Conservation (phyloP, 2,329 filamentous ascomycete species). For the Cytospora leucostoma region DNA sequence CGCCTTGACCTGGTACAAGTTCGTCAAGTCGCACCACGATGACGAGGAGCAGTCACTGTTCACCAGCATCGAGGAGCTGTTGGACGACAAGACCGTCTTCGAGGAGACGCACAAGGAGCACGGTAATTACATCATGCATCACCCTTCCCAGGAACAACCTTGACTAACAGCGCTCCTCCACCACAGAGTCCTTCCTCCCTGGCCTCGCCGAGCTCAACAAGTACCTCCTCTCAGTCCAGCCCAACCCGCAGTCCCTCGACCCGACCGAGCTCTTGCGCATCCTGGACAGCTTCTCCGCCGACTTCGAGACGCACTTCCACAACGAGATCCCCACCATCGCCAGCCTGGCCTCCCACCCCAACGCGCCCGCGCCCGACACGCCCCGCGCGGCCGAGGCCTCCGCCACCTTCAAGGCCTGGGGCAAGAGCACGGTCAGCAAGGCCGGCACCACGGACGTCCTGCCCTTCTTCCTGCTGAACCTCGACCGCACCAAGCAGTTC, state of each 20-base stretch:
- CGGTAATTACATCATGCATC: conserved; percentile 39
- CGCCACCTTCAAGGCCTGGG: conserved; percentile 60
- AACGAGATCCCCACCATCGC: conserved; percentile 56
- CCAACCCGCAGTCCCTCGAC: conserved; percentile 46
- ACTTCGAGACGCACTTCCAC: conserved; percentile 58
- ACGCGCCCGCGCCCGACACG: conserved; percentile 50
- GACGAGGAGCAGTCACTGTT: conserved; percentile 61
- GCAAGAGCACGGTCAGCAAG: conserved; percentile 64
- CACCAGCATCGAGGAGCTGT: conserved; percentile 53
- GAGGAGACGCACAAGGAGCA: conserved; percentile 57
- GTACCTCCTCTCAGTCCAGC: conserved; percentile 48
- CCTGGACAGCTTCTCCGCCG: conserved; percentile 51
- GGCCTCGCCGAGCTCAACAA: conserved; percentile 54
- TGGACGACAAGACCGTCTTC: conserved; percentile 53
- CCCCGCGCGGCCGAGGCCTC: conserved; percentile 48
- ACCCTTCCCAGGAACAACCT: background rate
- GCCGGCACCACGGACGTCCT: conserved; percentile 61
- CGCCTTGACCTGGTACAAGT: conserved; percentile 58
- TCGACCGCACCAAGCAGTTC: conserved; percentile 52
- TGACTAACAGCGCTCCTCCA: conserved; percentile 8
- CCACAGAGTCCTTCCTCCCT: conserved; percentile 49
- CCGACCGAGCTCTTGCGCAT: conserved; percentile 48
- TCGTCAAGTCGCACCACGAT: conserved; percentile 61
- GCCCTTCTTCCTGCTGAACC: conserved; percentile 65
- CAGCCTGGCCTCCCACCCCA: conserved; percentile 50